phyloP scores from a whole-genome alignment of 73 alveolate genomes.

The Paramecium caudatum region DNA sequence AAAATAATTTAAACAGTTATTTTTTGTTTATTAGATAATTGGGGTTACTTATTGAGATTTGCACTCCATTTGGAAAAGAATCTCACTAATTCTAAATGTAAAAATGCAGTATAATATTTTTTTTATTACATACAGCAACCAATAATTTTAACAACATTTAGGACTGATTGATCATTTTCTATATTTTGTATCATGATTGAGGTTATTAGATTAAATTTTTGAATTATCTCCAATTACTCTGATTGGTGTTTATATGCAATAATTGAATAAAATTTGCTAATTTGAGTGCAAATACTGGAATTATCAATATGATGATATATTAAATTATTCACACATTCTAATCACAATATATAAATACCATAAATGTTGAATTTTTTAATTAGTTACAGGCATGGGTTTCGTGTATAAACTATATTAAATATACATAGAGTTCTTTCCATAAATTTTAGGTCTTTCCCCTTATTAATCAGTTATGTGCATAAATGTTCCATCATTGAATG shows the following conservation, averaged over 20 bases:
- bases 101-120: not conserved
- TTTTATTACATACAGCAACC: not conserved
- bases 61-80: not conserved
- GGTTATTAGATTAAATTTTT: not conserved
- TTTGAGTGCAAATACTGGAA: not conserved
- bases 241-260: not conserved
- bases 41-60: not conserved
- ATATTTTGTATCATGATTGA: not conserved
- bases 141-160: not conserved
- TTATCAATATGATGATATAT: conserved; percentile 28
- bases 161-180: not conserved
- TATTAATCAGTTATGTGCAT: too few species aligned
- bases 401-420: too few species aligned
- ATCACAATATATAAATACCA: too few species aligned
- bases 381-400: too few species aligned
- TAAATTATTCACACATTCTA: too few species aligned
- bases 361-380: too few species aligned
- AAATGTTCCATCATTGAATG: too few species aligned
- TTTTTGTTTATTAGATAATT: not conserved
- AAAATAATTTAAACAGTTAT: not conserved
- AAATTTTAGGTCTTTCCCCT: too few species aligned
- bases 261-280: not conserved
- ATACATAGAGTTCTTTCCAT: too few species aligned
- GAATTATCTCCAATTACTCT: not conserved
- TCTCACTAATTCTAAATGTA: not conserved